Evolutionary conservation across 179 eudicot genomes (phyloP), one percentile per base, ranked within the genome.

Genomic region (Silene coronaria): DNA sequence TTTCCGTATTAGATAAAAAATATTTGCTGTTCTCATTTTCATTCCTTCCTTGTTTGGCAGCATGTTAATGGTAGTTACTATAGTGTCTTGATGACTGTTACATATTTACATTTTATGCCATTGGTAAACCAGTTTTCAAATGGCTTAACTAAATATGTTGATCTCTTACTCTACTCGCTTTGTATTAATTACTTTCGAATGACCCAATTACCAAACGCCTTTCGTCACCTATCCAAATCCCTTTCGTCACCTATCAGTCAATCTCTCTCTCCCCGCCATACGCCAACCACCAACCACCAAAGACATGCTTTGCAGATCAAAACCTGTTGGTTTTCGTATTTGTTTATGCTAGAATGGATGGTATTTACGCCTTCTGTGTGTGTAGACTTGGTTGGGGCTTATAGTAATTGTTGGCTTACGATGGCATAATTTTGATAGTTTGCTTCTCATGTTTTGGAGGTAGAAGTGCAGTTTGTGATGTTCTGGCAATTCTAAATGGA

Each of bases 291-390:
- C 58, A 53, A 5, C 58, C 57, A 68, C 57, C 19, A 42, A 22
- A 4, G 26, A 68, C 17, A 22, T 68, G 72, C 53, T 68, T 66
- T 45, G 45, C 34, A 68, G 72, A 68, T 23, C 21, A 23, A 30
- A 9, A 45, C n/a, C 32, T 23, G 30, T 24, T 69, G 16, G 27
- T 42, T 23, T 69, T 14, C 23, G 58, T 22, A 12, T 46, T 64
- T 64, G 36, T 30, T 66, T 66, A 16, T 32, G 69, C 21, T 11
- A 7, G 58, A 23, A 55, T 69, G 72, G 58, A 46, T 45, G 58
- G 30, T 23, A 46, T 69, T 22, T 69, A 22, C 5, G 23, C 10
- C 72, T 69, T 36, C 36, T 27, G 67, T 46, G 71, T 5, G 53
- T 11, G 21, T 45, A 53, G 72, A 46, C 46, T 46, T 48, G 28